Conservation (phyloP, 106 monocot genomes). For the Posidonia australis region DNA sequence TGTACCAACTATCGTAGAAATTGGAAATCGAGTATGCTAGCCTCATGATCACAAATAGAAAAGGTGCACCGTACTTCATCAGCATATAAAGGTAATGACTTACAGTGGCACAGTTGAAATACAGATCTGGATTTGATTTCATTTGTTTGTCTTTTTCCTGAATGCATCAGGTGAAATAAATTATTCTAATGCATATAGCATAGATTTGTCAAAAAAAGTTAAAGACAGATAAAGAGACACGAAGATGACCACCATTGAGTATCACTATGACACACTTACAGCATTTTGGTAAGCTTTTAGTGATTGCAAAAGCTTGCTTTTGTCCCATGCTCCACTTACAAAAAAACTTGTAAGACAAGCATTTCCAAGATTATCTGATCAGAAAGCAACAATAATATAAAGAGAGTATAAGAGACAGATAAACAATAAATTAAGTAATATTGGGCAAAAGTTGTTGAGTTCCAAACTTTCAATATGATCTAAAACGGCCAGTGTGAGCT, state of each 20-base stretch:
- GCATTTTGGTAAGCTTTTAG: slow-evolving; percentile 97
- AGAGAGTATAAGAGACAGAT: background rate
- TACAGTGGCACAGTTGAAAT: slow-evolving; percentile 86
- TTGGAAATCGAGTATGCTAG: too few relatives aligned
- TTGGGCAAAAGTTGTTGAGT: background rate
- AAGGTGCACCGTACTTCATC: background rate
- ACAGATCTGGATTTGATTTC: slow-evolving; percentile 78
- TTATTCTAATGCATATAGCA: background rate
- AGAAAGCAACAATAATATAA: background rate
- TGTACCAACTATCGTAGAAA: too few relatives aligned
- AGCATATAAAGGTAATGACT: slow-evolving; percentile 13
- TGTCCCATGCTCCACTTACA: slow-evolving; percentile 75
- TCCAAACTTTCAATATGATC: too few relatives aligned
- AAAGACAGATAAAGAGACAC: background rate
- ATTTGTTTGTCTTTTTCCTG: slow-evolving; percentile 82
- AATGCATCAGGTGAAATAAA: slow-evolving; percentile 3
- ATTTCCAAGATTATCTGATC: slow-evolving; percentile 88
- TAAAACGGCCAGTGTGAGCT: too few relatives aligned
- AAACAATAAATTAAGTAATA: background rate
- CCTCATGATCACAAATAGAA: background rate
- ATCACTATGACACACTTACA: slow-evolving; percentile 34
- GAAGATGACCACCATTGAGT: slow-evolving; percentile 2
- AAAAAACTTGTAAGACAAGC: slow-evolving; percentile 89
- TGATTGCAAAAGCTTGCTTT: slow-evolving; percentile 70
- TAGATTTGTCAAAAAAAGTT: background rate